Evolutionary conservation across 2,329 filamentous ascomycete genomes (phyloP), one percentile per base, ranked within the genome.

Genomic region (Aotearoamyces nothofagi): DNA sequence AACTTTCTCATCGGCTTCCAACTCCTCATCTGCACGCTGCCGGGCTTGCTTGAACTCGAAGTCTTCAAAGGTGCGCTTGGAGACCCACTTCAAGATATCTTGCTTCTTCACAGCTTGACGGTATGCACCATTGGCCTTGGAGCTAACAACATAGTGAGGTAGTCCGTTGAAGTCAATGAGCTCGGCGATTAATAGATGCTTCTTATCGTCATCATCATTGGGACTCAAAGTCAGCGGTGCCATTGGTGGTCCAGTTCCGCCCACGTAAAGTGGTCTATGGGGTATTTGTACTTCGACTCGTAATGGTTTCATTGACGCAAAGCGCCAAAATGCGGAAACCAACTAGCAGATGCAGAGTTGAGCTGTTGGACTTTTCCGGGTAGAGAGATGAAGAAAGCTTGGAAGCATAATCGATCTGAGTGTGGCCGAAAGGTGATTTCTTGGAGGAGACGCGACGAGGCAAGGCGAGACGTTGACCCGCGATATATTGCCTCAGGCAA

Each of bases 11-110:
- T n/a, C n/a, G n/a, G n/a, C n/a, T n/a, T n/a, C n/a, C n/a, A n/a
- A n/a, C n/a, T n/a, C n/a, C n/a, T n/a, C n/a, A n/a, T n/a, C n/a
- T n/a, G n/a, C n/a, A n/a, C n/a, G n/a, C n/a, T n/a, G 7, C 19
- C n/a, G 7, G 19, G 19, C 19, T n/a, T 20, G 48, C 2, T 52
- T 44, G 30, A 56, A 60, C 36, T 73, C 69, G 54, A 61, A 77
- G 0, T 68, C 56, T 43, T 77, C 71, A 3, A 72, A 39, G 7
- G 55, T 57, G 8, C 55, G 51, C 2, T 63, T 61, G 0, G 69
- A 72, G 5, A 76, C 68, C 36, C 71, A 75, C 17, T 74, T 61
- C 9, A 65, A 53, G 5, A 71, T 38, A 5, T 55, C 34, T 49
- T 55, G 31, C 52, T 57, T 53, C 40, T 60, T 41, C 39, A 76